phyloP scores from a whole-genome alignment of 805 yeast species.

The Komagataella populi region DNA sequence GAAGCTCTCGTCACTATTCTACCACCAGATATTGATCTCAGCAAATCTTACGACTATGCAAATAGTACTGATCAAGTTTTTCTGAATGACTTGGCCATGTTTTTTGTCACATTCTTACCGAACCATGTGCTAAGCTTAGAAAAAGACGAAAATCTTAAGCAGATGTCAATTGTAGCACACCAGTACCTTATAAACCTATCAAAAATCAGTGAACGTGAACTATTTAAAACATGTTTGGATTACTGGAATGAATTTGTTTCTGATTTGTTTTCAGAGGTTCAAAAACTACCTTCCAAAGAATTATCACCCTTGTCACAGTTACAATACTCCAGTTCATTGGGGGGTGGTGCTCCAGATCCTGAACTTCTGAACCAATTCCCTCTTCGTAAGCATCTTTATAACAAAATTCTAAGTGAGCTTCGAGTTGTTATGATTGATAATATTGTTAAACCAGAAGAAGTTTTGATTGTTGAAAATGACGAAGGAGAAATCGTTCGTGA shows the following conservation, averaged over 20 bases:
- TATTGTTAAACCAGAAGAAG: conserved; percentile 99
- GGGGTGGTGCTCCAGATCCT: conserved; percentile 83
- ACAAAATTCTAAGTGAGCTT: conserved; percentile 65
- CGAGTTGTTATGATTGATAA: conserved; percentile 91
- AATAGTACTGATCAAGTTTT: conserved; percentile 81
- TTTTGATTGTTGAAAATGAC: conserved; percentile 90
- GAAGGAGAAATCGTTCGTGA: conserved; percentile 99
- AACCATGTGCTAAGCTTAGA: conserved; percentile 62
- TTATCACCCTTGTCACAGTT: conserved; percentile 69
- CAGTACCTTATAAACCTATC: conserved; percentile 75
- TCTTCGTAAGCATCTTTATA: conserved; percentile 74
- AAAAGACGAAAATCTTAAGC: conserved; percentile 32
- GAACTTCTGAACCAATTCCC: conserved; percentile 64
- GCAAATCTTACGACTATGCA: conserved; percentile 59
- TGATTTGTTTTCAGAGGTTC: conserved; percentile 75
- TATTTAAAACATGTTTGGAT: conserved; percentile 90
- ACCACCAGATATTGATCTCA: conserved; percentile 63
- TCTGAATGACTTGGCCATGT: conserved; percentile 90
- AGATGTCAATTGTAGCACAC: conserved; percentile 54
- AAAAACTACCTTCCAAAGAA: conserved; percentile 59
- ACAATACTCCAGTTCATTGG: conserved; percentile 23
- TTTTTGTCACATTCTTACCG: conserved; percentile 69
- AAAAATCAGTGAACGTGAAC: conserved; percentile 86
- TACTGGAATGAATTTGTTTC: conserved; percentile 87
- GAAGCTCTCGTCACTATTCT: conserved; percentile 54